Base-by-base conservation (phyloP, 2,329 filamentous ascomycete species). In the Fusarium caatingaense region DNA sequence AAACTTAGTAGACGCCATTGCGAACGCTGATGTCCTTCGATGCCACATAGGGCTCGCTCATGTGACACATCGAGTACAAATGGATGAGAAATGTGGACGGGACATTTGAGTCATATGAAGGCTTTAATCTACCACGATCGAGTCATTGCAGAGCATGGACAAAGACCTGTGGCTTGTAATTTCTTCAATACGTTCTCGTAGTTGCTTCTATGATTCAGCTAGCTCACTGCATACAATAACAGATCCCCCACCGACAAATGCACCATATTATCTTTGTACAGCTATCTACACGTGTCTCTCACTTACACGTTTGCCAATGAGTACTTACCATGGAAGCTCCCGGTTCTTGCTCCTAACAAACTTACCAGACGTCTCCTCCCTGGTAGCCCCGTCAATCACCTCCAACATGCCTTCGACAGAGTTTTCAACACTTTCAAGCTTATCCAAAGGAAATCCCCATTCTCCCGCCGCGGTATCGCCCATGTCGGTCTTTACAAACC, bases 371-470 rank as follows among this genome's bases (percentile, higher is more conserved):
- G 60, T 55, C 4, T 50, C 76, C 25, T 80, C 79, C 18, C 77
- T 66, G 1, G 73, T 80, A 4, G 80, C 79, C 4, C 64, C 71
- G 32, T 83, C 82, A 41, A 82, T 77, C 1, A 83, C 63, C 15
- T 72, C 46, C 1, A 83, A 62, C 50, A 81, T 75, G 0, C 77
- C 77, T 28, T 51, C 37, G 0, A 79, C 77, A 21, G 79, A 80
- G 1, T 74, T 71, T 5, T 81, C 78, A 6, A 81, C 57, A 3
- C 72, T 74, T 10, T 74, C 72, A 1, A 78, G 77, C 7, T 76
- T 73, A 0, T n/a, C 6, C 12, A 56, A 71, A 5, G 62, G 51
- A 48, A 76, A 73, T 0, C 71, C 73, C 80, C 79, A 82, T 42
- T 78, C 69, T 10, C 69, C 68, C 0, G 79, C 79, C 5, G 74